phyloP scores from a whole-genome alignment of 306 rosid genomes.

The Cotoneaster glaucophyllus region DNA sequence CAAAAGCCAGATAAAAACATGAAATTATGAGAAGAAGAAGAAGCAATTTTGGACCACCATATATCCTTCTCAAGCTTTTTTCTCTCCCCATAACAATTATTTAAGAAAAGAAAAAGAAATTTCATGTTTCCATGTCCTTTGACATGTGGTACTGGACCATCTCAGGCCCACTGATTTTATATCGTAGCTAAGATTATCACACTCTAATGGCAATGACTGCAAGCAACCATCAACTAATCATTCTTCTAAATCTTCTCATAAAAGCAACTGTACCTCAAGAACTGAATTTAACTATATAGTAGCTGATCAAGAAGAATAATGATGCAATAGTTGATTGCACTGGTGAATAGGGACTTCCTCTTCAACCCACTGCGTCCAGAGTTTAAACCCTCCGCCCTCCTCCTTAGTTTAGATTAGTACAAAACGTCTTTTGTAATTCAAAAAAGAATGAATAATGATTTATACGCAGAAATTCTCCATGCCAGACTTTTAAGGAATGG shows the following conservation, averaged over 20 bases:
- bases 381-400: no score
- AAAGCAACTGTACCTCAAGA: constrained; percentile 16
- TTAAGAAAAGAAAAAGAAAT: constrained; percentile 32
- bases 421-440: no score
- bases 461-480: no score
- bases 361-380: no score
- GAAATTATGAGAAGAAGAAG: constrained; percentile 19
- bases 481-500: background rate
- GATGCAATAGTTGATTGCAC: no score
- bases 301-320: background rate
- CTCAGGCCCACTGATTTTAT: constrained; percentile 47
- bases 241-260: constrained; percentile 19
- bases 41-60: constrained; percentile 46
- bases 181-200: constrained; percentile 22
- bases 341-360: no score
- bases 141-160: constrained; percentile 53
- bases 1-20: constrained; percentile 11
- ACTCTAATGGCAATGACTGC: constrained; percentile 27
- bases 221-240: constrained; percentile 37
- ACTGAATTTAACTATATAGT: no score
- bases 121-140: constrained; percentile 35
- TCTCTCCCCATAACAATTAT: constrained; percentile 28
- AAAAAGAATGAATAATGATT: no score
- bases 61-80: constrained; percentile 26
- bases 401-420: no score